Base-by-base conservation (phyloP, 345 rosid species). In the Acer negundo region DNA sequence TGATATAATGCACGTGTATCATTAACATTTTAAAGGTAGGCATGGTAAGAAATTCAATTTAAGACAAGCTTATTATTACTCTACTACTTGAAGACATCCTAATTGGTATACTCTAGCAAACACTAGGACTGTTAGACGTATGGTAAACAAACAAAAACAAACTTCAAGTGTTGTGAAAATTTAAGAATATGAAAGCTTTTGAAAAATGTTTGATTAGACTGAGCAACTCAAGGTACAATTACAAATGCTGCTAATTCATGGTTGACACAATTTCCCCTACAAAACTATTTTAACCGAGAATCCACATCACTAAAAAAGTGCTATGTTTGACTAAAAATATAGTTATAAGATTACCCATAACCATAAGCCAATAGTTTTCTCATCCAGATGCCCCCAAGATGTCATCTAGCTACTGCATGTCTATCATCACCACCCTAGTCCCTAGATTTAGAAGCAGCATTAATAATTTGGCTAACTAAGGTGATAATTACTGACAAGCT, bases 1-100 rank as follows among this genome's bases (percentile, higher is more conserved):
- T 28, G 31, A 28, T 2, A 28, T 28, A 28, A 28, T 28, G 31
- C 31, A 2, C 3, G 31, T 28, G 31, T 28, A 28, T 28, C 31
- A 28, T 28, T 28, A 28, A 2, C 3, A 2, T 28, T 2, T 22
- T 5, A 72, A 72, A 58, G 58, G 11, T 19, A 20, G 61, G 62
- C 23, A 51, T 16, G 69, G 58, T 42, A 46, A 61, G 51, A 77
- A 62, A 1, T 16, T 19, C 7, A 15, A 47, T 44, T 11, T 16
- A 49, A 16, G 75, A 63, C 63, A 63, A 47, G 62, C 23, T 62
- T 15, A 77, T 11, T 70, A 51, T 31, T 31, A 31, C 42, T 70
- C 62, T 53, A 26, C 44, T 1, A 51, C 62, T 70, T 10, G n/a
- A 46, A 51, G 44, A 51, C 7, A 15, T 56, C 64, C 44, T 8